phyloP scores from a whole-genome alignment of 345 rosid species.

The Moricandia moricandioides region DNA sequence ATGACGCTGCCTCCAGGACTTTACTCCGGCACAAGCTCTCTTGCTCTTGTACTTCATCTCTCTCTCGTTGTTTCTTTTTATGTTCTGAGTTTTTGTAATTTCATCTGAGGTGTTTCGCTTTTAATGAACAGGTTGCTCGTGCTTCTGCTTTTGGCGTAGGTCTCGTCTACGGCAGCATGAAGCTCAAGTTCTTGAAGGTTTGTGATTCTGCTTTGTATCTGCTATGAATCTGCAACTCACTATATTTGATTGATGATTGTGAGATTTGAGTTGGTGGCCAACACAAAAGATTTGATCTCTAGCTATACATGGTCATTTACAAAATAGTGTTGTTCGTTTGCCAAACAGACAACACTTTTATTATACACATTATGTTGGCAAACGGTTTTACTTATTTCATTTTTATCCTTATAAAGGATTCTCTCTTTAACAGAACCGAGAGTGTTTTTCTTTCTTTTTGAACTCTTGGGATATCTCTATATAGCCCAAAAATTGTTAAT shows the following conservation, averaged over 20 bases:
- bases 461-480: background rate
- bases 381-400: conserved; percentile 2
- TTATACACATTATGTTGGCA: background rate
- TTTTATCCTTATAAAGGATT: background rate
- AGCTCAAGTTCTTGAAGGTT: conserved; percentile 84
- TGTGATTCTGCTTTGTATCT: no score
- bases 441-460: background rate
- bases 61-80: background rate
- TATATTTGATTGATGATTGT: background rate
- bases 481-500: background rate
- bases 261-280: no score
- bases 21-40: conserved; percentile 85
- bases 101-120: background rate
- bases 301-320: no score
- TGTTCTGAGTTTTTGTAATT: background rate
- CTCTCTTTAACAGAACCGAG: background rate
- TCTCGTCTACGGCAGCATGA: conserved; percentile 70
- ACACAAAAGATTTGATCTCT: no score
- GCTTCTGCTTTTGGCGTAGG: conserved; percentile 77
- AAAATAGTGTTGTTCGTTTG: no score
- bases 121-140: conserved; percentile 73
- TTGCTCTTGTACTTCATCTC: conserved; percentile 54
- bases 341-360: no score
- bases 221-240: background rate
- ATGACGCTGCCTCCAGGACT: conserved; percentile 86